Evolutionary conservation across 495 filamentous ascomycete species (phyloP).

Genomic region (Podospora pseudoanserina): DNA sequence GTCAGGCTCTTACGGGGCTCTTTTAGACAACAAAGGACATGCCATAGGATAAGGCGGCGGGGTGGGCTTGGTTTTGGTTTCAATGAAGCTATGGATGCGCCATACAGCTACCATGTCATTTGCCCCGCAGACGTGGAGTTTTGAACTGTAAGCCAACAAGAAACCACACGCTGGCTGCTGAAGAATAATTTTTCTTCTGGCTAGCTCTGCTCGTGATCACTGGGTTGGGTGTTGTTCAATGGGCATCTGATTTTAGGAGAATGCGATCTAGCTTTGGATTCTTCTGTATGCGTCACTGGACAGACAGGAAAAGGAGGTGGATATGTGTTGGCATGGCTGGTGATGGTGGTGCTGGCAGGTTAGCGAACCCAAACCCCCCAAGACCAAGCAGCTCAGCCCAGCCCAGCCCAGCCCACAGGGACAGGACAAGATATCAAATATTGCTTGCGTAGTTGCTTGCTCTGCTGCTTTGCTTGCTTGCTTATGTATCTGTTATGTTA

Average conservation of each 20-base stretch:
- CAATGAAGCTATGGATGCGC: too few relatives aligned
- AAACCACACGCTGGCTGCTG: not conserved
- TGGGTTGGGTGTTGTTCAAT: not conserved
- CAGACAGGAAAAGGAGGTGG: not conserved
- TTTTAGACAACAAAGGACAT: not conserved
- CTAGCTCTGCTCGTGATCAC: not conserved
- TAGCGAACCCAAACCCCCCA: not conserved
- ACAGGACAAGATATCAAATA: not conserved
- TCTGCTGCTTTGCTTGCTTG: not conserved
- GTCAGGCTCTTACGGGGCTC: not conserved
- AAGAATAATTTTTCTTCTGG: not conserved
- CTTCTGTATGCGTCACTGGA: not conserved
- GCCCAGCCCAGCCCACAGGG: too few relatives aligned
- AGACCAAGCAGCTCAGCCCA: too few relatives aligned
- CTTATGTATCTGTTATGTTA: not conserved
- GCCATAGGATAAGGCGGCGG: not conserved
- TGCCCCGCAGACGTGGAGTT: not conserved
- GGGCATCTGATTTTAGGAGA: not conserved
- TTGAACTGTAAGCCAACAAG: not conserved
- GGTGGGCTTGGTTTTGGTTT: too few relatives aligned
- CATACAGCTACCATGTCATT: not conserved
- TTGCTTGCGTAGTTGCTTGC: not conserved
- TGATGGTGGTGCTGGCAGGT: not conserved
- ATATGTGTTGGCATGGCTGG: not conserved
- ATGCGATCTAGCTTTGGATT: not conserved